Evolutionary conservation across 1,139 yeast species (phyloP).

Genomic region (Saccharomyces hybrid): DNA sequence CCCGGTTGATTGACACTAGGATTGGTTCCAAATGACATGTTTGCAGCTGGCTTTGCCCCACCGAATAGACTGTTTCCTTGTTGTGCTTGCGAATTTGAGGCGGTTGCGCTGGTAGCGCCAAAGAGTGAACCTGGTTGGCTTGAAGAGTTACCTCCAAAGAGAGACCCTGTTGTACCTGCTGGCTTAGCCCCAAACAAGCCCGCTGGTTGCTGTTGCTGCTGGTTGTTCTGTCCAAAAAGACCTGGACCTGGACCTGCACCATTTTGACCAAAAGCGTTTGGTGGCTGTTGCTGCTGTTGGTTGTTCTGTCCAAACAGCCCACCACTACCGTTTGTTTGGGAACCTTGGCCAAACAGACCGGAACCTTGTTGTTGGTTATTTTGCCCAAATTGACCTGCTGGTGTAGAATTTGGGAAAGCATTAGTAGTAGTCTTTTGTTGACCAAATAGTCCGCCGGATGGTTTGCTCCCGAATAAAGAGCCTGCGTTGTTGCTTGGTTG

Average conservation of each 20-base stretch:
- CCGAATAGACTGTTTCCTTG: slow-evolving; percentile 33
- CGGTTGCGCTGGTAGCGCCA: slow-evolving; percentile 9
- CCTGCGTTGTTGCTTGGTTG: slow-evolving; percentile 14
- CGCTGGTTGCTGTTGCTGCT: slow-evolving; percentile 12
- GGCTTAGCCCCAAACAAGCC: slow-evolving; percentile 31
- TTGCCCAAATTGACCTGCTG: slow-evolving; percentile 27
- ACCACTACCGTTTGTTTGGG: slow-evolving; percentile 18
- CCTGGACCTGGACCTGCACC: background rate
- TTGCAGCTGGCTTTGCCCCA: slow-evolving; percentile 10
- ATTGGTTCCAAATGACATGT: slow-evolving; percentile 3
- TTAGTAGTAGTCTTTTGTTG: slow-evolving; percentile 9
- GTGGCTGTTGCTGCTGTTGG: slow-evolving; percentile 1
- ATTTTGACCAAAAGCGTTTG: background rate
- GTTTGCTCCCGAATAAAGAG: slow-evolving; percentile 31
- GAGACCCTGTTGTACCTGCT: slow-evolving; percentile 24
- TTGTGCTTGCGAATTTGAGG: slow-evolving; percentile 23
- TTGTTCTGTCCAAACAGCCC: slow-evolving; percentile 29
- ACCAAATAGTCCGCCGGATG: slow-evolving; percentile 11
- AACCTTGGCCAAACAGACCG: slow-evolving; percentile 24
- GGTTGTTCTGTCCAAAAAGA: slow-evolving; percentile 10
- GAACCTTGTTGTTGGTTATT: slow-evolving; percentile 14
- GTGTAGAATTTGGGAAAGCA: slow-evolving; percentile 13
- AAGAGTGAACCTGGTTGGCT: slow-evolving; percentile 1
- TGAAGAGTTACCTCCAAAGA: slow-evolving; percentile 29
- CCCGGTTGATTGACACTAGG: slow-evolving; percentile 12